These are phyloP conservation scores for Sporopachydermia quercuum DNA, from an alignment of 805 yeast species.

Conservation along the genomic window DNA sequence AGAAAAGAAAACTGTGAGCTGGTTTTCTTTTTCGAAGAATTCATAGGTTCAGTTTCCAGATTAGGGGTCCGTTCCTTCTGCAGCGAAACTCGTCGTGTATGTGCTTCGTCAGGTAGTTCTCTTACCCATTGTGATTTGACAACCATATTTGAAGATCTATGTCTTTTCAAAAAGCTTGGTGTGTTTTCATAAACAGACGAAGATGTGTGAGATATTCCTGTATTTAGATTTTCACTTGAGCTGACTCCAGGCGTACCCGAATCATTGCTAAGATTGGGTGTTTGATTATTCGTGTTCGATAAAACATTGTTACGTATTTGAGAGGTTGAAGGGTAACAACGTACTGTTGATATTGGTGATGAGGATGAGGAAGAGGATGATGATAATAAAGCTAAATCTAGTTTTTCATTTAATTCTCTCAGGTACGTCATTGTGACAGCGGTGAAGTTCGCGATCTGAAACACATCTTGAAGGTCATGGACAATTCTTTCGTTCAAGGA, in stretches of 20 bases:
- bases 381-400: background rate
- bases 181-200: no score
- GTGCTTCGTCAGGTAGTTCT: background rate
- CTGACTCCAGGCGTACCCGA: no score
- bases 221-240: no score
- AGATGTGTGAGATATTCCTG: no score
- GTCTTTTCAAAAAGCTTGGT: no score
- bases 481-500: background rate
- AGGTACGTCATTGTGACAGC: background rate
- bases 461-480: background rate
- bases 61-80: background rate
- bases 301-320: no score
- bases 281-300: no score
- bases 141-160: no score
- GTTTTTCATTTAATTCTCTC: background rate
- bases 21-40: background rate
- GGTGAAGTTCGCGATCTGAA: background rate
- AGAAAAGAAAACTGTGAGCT: no score
- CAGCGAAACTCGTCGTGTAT: background rate
- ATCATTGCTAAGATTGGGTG: background rate
- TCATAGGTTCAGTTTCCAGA: background rate
- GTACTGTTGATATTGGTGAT: background rate
- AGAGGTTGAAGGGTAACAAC: background rate
- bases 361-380: background rate
- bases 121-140: no score